Conservation (phyloP, 148 eudicot genomes). For the Rhododendron ovatum region DNA sequence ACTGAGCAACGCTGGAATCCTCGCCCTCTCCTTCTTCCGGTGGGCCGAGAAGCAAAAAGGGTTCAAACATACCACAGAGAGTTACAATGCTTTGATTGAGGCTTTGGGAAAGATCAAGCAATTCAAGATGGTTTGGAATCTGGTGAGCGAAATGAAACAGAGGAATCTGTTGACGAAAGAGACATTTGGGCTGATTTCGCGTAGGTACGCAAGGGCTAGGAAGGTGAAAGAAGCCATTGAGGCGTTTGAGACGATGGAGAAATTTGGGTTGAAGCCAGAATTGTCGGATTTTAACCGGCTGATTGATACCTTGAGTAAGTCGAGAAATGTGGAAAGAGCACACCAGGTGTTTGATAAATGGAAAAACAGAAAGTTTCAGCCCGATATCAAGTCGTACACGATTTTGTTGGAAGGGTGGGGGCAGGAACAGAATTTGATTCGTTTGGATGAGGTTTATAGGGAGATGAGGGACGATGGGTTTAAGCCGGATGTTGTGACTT, state of each 20-base stretch:
- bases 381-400: constrained; percentile 63
- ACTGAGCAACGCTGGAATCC: constrained; percentile 66
- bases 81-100: constrained; percentile 65
- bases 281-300: constrained; percentile 60
- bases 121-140: constrained; percentile 49
- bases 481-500: constrained; percentile 70
- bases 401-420: constrained; percentile 87
- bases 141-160: constrained; percentile 57
- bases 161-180: constrained; percentile 49
- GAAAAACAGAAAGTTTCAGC: constrained; percentile 51
- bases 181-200: constrained; percentile 58
- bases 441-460: constrained; percentile 56
- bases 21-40: constrained; percentile 65
- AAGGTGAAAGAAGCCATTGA: constrained; percentile 63
- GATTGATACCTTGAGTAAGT: constrained; percentile 58
- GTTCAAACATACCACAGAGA: constrained; percentile 44
- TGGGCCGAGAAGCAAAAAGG: constrained; percentile 76
- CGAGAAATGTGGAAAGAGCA: constrained; percentile 59
- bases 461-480: constrained; percentile 76
- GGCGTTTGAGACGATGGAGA: constrained; percentile 69
- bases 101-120: constrained; percentile 82
- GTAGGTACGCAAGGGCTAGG: constrained; percentile 73
- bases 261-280: constrained; percentile 47
- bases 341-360: constrained; percentile 77
- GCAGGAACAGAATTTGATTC: constrained; percentile 55